phyloP scores from a whole-genome alignment of 2,329 filamentous ascomycete genomes.

The Fusarium torreyae region DNA sequence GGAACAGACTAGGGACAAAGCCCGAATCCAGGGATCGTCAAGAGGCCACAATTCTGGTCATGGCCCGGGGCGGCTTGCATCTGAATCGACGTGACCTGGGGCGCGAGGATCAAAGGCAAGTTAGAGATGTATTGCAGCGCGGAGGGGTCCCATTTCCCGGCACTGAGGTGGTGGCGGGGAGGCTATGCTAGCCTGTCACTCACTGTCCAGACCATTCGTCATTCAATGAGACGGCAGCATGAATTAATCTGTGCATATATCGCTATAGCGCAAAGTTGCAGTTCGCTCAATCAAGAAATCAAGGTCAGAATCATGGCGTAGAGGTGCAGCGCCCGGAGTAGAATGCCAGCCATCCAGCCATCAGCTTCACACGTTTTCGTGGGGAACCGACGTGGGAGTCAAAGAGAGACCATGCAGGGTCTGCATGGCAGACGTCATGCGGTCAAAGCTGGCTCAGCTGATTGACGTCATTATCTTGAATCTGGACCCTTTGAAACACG shows the following conservation, averaged over 20 bases:
- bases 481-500: neutral
- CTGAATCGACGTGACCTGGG: conserved; percentile 21
- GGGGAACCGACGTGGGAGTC: conserved; percentile 23
- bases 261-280: conserved; percentile 14
- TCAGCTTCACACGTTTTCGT: conserved; percentile 28
- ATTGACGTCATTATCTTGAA: conserved; percentile 45
- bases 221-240: conserved; percentile 13
- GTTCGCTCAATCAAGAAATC: conserved; percentile 31
- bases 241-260: conserved; percentile 18
- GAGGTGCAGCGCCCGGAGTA: conserved; percentile 35
- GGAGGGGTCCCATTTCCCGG: conserved; percentile 7
- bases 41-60: conserved; percentile 20
- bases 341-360: conserved; percentile 32
- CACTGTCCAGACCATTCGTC: conserved; percentile 12
- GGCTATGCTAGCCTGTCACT: conserved; percentile 20
- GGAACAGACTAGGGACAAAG: conserved; percentile 2
- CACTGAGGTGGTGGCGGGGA: conserved; percentile 20
- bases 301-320: conserved; percentile 43
- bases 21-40: conserved; percentile 18
- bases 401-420: conserved; percentile 37
- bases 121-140: neutral
- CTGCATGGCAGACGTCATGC: conserved; percentile 48
- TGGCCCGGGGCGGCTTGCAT: conserved; percentile 3
- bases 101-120: conserved; percentile 13
- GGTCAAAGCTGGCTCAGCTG: conserved; percentile 29